These are phyloP conservation scores for Zygosaccharomyces siamensis DNA, from an alignment of 805 yeast species.

Conservation along the genomic window DNA sequence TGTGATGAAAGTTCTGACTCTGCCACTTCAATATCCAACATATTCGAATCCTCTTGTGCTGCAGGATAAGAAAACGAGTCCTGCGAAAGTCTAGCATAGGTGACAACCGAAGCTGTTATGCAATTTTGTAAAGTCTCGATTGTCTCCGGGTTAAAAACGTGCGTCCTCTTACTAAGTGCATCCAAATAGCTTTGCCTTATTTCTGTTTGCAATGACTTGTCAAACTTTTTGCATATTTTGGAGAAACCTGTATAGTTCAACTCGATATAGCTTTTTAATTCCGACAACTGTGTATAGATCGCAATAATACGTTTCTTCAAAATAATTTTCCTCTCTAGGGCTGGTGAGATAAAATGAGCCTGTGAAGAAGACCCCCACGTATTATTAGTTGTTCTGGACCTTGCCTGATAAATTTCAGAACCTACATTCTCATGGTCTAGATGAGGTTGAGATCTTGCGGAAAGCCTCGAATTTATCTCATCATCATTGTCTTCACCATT, in stretches of 20 bases:
- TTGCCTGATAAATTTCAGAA: conserved; percentile 10
- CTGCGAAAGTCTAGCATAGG: conserved; percentile 48
- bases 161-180: conserved; percentile 42
- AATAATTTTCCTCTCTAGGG: conserved; percentile 43
- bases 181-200: conserved; percentile 56
- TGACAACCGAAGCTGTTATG: conserved; percentile 48
- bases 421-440: conserved; percentile 9
- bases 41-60: conserved; percentile 9
- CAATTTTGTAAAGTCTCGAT: conserved; percentile 45
- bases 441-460: not conserved
- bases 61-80: conserved; percentile 13
- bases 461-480: conserved; percentile 6
- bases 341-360: conserved; percentile 15
- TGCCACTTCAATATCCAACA: conserved; percentile 38
- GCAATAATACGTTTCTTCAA: conserved; percentile 62
- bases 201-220: conserved; percentile 65
- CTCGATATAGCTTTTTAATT: conserved; percentile 76
- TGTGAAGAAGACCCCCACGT: conserved; percentile 8
- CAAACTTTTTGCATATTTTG: conserved; percentile 87
- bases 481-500: conserved; percentile 3
- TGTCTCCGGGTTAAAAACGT: conserved; percentile 52
- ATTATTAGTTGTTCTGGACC: conserved; percentile 13
- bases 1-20: conserved; percentile 46
- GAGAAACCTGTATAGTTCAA: conserved; percentile 84
- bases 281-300: conserved; percentile 70